Conservation (phyloP, 441 rosid genomes). For the Syzygium malaccense region DNA sequence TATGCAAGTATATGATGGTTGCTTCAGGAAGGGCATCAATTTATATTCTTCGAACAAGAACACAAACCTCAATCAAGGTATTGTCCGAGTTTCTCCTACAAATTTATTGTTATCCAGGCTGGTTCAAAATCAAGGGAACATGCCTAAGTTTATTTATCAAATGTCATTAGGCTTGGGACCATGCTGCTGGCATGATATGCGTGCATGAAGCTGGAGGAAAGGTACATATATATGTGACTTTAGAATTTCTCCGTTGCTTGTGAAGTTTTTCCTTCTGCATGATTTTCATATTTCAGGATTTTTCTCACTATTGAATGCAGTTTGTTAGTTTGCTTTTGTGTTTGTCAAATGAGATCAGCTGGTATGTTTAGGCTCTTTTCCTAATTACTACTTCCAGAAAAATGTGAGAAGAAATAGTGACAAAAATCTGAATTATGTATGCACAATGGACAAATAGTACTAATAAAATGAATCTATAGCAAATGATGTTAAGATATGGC, state of each 20-base stretch:
- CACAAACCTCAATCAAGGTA: slow-evolving; percentile 35
- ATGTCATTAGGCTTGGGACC: slow-evolving; percentile 80
- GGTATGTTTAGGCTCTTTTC: neutral
- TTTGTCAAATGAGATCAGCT: neutral
- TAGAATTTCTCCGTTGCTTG: neutral
- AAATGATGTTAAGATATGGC: too few relatives aligned
- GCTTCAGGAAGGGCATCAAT: slow-evolving; percentile 56
- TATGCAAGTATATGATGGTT: slow-evolving; percentile 64
- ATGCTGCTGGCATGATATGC: slow-evolving; percentile 86
- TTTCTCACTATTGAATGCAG: neutral
- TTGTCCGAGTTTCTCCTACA: neutral
- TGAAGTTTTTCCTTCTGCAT: neutral
- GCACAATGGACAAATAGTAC: neutral
- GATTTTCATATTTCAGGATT: neutral
- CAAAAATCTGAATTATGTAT: neutral
- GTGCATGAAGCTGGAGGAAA: slow-evolving; percentile 91
- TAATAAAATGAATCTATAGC: neutral
- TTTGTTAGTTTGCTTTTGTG: neutral
- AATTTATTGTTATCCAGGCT: neutral
- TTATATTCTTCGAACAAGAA: slow-evolving; percentile 29
- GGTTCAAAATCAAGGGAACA: neutral
- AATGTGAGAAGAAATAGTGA: neutral
- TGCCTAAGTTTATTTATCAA: neutral
- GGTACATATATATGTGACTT: slow-evolving; percentile 26
- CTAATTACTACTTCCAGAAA: neutral